A percentile compares a stretch with the other conserved stretches of the same genome.
Conservation (phyloP, 805 yeast genomes). For the Teunomyces lycoperdinae region DNA sequence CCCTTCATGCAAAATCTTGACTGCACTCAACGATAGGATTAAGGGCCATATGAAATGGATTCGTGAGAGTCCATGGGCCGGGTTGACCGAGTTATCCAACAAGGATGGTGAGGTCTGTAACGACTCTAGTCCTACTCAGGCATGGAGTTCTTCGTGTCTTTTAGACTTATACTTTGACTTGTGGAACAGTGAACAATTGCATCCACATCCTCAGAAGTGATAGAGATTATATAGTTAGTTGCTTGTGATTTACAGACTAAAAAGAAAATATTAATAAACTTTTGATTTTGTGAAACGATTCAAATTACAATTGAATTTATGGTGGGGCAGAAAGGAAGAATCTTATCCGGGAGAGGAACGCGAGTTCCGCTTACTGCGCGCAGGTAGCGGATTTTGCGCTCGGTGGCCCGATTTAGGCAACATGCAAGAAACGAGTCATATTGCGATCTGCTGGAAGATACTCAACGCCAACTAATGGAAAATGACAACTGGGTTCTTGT, state of each 20-base stretch:
- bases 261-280: not conserved
- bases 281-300: not conserved
- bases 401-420: not conserved
- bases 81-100: constrained; percentile 87
- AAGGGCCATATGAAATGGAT: constrained; percentile 70
- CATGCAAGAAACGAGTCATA: not conserved
- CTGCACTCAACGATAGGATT: constrained; percentile 59
- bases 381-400: not conserved
- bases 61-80: constrained; percentile 82
- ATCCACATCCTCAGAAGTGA: not conserved
- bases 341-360: not conserved
- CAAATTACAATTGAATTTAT: too few species aligned
- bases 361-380: not conserved
- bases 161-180: constrained; percentile 75
- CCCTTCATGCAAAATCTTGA: constrained; percentile 53
- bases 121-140: constrained; percentile 95
- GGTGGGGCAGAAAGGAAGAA: too few species aligned
- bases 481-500: too few species aligned
- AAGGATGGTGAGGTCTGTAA: constrained; percentile 76
- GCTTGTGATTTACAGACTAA: not conserved
- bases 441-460: not conserved
- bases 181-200: constrained; percentile 22
- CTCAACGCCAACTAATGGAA: too few species aligned
- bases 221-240: not conserved
- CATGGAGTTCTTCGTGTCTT: constrained; percentile 90